Evolutionary conservation across 768 basidiomycete genomes (phyloP).

Genomic region (Grammothele lineata): DNA sequence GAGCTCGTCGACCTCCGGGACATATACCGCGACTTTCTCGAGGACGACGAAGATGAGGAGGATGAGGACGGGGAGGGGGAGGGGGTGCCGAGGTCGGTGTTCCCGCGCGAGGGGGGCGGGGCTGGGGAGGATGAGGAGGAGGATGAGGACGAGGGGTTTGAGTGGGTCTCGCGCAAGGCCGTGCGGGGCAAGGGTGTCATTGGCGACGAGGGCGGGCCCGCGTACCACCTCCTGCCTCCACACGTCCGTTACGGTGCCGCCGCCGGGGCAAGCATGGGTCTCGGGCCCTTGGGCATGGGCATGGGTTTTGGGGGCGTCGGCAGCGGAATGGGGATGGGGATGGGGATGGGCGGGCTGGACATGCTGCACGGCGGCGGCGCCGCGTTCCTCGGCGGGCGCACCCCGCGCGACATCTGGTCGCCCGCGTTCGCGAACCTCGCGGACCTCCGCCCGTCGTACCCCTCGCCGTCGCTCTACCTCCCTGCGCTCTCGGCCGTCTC

Average conservation of each 20-base stretch:
- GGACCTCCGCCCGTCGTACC: slow-evolving; percentile 24
- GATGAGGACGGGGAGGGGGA: slow-evolving; percentile 26
- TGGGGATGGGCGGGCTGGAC: slow-evolving; percentile 34
- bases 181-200: slow-evolving; percentile 45
- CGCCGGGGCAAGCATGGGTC: slow-evolving; percentile 30
- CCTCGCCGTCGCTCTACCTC: slow-evolving; percentile 22
- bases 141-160: slow-evolving; percentile 63
- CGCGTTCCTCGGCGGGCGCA: slow-evolving; percentile 41
- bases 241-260: slow-evolving; percentile 57
- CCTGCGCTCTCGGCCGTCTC: slow-evolving; percentile 20
- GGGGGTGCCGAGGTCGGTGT: slow-evolving; percentile 16
- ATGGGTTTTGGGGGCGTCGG: no score
- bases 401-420: slow-evolving; percentile 40
- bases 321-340: no score
- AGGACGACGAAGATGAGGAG: slow-evolving; percentile 59
- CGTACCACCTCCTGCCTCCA: slow-evolving; percentile 68
- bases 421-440: slow-evolving; percentile 21
- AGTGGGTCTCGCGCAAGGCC: slow-evolving; percentile 73
- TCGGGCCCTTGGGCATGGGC: slow-evolving; percentile 46
- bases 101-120: slow-evolving; percentile 50
- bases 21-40: slow-evolving; percentile 92
- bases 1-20: slow-evolving; percentile 91
- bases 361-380: slow-evolving; percentile 56
- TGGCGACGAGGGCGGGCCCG: slow-evolving; percentile 40
- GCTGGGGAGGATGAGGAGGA: slow-evolving; percentile 42